Conservation (phyloP, 2,329 filamentous ascomycete genomes). For the Escovopsis sp. region DNA sequence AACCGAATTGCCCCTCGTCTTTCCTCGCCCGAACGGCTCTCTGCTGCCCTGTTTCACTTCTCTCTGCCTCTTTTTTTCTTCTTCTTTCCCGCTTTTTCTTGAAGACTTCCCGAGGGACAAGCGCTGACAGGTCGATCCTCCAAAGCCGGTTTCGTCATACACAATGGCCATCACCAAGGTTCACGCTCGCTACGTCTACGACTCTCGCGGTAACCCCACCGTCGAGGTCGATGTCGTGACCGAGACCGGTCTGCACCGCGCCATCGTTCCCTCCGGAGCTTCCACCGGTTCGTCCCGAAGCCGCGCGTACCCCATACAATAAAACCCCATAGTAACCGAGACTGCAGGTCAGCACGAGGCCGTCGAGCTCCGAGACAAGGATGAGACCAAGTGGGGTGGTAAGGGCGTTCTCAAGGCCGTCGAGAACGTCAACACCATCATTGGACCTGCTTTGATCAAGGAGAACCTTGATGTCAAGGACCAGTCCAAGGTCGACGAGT, state of each 20-base stretch:
- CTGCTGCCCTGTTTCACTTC: too few relatives aligned
- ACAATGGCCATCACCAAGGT: conserved; percentile 86
- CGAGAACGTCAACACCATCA: conserved; percentile 68
- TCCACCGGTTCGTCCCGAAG: conserved; percentile 59
- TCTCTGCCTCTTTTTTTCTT: too few relatives aligned
- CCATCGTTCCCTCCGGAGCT: conserved; percentile 92
- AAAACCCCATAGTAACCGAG: conserved; percentile 13
- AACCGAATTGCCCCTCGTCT: too few relatives aligned
- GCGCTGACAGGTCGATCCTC: neutral
- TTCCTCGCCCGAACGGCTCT: too few relatives aligned
- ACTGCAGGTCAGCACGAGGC: conserved; percentile 70
- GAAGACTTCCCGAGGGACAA: neutral
- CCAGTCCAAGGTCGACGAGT: conserved; percentile 69
- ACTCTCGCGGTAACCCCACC: conserved; percentile 96
- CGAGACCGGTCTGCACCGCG: conserved; percentile 90
- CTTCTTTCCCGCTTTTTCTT: too few relatives aligned
- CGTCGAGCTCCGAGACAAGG: conserved; percentile 79
- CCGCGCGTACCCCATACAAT: conserved; percentile 1
- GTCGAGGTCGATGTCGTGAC: conserved; percentile 97
- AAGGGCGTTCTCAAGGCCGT: conserved; percentile 83
- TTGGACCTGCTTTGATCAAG: conserved; percentile 71
- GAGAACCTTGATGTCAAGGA: conserved; percentile 74
- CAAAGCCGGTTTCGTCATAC: conserved; percentile 1
- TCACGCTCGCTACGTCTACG: conserved; percentile 90
- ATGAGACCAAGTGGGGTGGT: conserved; percentile 74